phyloP scores from a whole-genome alignment of 768 basidiomycete species.

The Phaffia tasmanica region DNA sequence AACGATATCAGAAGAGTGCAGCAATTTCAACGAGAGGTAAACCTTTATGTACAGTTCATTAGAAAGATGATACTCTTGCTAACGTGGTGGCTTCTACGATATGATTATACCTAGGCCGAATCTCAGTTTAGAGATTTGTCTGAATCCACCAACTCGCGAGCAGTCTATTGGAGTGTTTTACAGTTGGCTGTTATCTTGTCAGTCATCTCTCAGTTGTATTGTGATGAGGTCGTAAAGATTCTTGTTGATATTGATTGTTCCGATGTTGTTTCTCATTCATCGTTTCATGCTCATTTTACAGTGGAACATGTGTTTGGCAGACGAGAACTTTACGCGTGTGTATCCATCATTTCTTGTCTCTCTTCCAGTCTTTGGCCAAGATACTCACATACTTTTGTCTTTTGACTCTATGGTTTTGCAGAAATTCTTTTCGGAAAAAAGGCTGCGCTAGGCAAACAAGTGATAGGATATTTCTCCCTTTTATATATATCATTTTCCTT shows the following conservation, averaged over 20 bases:
- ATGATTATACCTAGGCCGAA: conserved; percentile 46
- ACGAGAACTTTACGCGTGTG: conserved; percentile 76
- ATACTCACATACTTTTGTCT: neutral
- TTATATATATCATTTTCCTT: too few species aligned
- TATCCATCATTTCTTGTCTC: conserved; percentile 14
- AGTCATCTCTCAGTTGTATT: too few species aligned
- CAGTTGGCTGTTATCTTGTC: conserved; percentile 70
- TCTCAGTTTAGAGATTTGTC: conserved; percentile 77
- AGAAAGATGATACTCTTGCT: too few species aligned
- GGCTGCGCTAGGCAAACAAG: conserved; percentile 7
- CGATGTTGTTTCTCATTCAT: too few species aligned
- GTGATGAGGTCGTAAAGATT: too few species aligned
- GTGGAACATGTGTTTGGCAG: conserved; percentile 80
- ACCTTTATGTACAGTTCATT: neutral
- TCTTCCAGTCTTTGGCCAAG: neutral
- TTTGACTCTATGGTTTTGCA: neutral
- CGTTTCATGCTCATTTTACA: too few species aligned
- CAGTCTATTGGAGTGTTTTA: conserved; percentile 85
- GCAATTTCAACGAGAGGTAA: conserved; percentile 83
- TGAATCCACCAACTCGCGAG: conserved; percentile 77
- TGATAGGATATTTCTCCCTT: too few species aligned
- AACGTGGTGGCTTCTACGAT: neutral
- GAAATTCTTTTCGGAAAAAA: conserved; percentile 28
- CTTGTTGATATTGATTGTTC: too few species aligned
- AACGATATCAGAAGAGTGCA: conserved; percentile 90